These are phyloP conservation scores for Penicillium sp. DNA, from an alignment of 2,329 filamentous ascomycete genomes.

Conservation along the genomic window DNA sequence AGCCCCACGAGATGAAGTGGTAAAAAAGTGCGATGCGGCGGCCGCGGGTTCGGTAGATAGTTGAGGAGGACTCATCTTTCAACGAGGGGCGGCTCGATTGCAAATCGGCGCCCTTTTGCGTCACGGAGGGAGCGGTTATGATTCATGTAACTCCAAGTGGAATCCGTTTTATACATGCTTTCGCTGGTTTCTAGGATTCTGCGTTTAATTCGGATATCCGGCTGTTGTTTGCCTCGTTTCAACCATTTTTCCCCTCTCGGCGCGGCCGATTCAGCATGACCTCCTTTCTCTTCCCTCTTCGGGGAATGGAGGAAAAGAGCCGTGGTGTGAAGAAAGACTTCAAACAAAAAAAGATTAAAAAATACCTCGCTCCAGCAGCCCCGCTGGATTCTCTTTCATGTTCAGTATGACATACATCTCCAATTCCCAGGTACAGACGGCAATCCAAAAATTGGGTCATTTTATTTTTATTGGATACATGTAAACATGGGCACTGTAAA, in stretches of 20 bases:
- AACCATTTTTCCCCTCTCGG: slow-evolving; percentile 24
- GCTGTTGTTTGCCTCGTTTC: slow-evolving; percentile 33
- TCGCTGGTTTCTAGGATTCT: slow-evolving; percentile 31
- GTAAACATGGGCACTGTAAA: not conserved
- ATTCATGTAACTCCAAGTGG: slow-evolving; percentile 43
- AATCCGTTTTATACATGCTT: slow-evolving; percentile 32
- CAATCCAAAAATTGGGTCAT: slow-evolving; percentile 32
- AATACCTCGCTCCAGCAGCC: slow-evolving; percentile 38
- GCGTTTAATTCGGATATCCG: slow-evolving; percentile 35
- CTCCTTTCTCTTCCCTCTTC: slow-evolving; percentile 12
- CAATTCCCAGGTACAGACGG: slow-evolving; percentile 35
- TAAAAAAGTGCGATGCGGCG: slow-evolving; percentile 57
- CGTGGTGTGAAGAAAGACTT: slow-evolving; percentile 35
- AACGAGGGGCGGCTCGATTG: slow-evolving; percentile 38
- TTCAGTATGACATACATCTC: slow-evolving; percentile 37
- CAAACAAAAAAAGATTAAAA: slow-evolving; percentile 36
- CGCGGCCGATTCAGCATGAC: slow-evolving; percentile 34
- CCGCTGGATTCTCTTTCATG: slow-evolving; percentile 35
- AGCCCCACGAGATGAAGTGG: slow-evolving; percentile 99
- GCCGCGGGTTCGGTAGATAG: slow-evolving; percentile 43
- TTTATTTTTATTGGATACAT: slow-evolving; percentile 4
- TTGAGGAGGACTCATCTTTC: slow-evolving; percentile 39
- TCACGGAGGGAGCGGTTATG: slow-evolving; percentile 36
- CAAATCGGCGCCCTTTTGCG: slow-evolving; percentile 33
- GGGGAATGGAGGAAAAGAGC: slow-evolving; percentile 25